Evolutionary conservation across 257 asterid species (phyloP).

Genomic region (Gentiana dahurica): DNA sequence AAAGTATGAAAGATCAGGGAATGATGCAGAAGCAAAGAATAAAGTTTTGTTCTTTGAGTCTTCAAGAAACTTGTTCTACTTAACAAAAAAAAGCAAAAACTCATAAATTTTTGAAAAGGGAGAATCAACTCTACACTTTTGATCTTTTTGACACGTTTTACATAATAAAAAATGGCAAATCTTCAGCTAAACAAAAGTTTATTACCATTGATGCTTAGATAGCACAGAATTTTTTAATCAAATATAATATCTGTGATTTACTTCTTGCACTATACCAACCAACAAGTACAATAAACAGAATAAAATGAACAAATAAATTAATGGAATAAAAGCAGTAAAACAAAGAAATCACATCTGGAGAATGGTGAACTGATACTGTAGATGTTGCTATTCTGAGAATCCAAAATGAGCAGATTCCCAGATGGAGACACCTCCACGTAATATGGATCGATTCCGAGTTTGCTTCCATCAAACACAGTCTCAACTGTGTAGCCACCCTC

Average conservation of each 20-base stretch:
- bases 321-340: too few relatives aligned
- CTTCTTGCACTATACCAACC: too few relatives aligned
- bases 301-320: background rate
- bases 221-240: conserved; percentile 15
- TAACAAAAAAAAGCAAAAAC: conserved; percentile 24
- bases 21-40: conserved; percentile 28
- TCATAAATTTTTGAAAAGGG: conserved; percentile 20
- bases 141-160: conserved; percentile 12
- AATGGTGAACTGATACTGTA: conserved; percentile 73
- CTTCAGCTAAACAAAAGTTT: conserved; percentile 44
- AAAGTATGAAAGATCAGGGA: background rate
- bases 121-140: conserved; percentile 28
- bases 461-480: conserved; percentile 96
- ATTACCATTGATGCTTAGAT: conserved; percentile 14
- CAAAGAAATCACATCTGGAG: conserved; percentile 48
- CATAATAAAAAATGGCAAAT: conserved; percentile 19
- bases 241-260: too few relatives aligned
- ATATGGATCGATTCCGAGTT: conserved; percentile 78
- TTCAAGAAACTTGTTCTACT: conserved; percentile 10
- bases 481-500: conserved; percentile 89
- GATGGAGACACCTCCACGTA: conserved; percentile 55
- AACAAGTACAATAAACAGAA: background rate
- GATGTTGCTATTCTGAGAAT: conserved; percentile 77
- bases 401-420: conserved; percentile 70
- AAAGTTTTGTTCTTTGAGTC: conserved; percentile 24